phyloP scores from a whole-genome alignment of 495 filamentous ascomycete genomes.

The Penicillium arizonense region DNA sequence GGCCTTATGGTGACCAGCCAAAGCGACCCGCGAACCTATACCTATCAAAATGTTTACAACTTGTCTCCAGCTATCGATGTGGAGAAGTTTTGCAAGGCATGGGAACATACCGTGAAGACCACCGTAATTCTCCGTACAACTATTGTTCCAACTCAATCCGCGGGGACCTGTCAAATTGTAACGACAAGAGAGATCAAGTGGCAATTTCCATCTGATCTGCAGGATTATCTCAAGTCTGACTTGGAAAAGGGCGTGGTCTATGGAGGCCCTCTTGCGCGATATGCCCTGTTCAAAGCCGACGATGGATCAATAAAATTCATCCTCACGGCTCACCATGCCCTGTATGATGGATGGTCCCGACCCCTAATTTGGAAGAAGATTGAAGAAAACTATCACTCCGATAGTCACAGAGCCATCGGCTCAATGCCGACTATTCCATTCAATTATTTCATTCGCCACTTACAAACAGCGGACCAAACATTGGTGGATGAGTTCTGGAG shows the following conservation, averaged over 20 bases:
- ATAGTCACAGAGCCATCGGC: not conserved
- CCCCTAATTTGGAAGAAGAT: not conserved
- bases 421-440: not conserved
- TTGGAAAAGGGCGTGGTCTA: too few relatives aligned
- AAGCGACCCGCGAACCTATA: not conserved
- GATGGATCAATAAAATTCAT: slow-evolving; percentile 45
- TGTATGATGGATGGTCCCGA: not conserved
- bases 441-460: not conserved
- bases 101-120: too few relatives aligned
- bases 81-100: too few relatives aligned
- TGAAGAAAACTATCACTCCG: not conserved
- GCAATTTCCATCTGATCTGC: too few relatives aligned
- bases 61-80: too few relatives aligned
- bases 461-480: not conserved
- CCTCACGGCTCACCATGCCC: not conserved
- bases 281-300: slow-evolving; percentile 46
- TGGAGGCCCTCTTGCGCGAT: not conserved
- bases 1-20: slow-evolving; percentile 7
- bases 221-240: too few relatives aligned
- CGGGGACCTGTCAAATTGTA: too few relatives aligned
- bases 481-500: slow-evolving; percentile 22
- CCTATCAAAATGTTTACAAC: not conserved
- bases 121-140: too few relatives aligned
- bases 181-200: too few relatives aligned
- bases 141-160: too few relatives aligned